Evolutionary conservation across 257 asterid genomes (phyloP), one percentile per base, ranked within the genome.

Genomic region (Ehretia macrophylla): DNA sequence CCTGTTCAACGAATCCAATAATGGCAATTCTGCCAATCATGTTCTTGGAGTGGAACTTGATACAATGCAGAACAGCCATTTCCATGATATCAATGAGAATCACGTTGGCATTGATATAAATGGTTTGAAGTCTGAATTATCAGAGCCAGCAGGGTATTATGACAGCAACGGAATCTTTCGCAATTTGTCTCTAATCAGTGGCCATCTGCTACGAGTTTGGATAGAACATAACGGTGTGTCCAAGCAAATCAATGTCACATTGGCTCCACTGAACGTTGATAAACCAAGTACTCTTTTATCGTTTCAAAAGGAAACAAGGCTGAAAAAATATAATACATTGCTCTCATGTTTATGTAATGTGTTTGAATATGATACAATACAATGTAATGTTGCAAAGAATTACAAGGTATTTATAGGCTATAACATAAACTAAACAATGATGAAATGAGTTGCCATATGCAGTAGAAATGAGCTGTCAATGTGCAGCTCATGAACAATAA

Each of bases 21-120:
- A 51, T 16, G 72, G 72, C 9, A 60, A 38, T 14, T 14, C 14
- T 11, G 39, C 48, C 21, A 64, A 60, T 23, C 72, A 65, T 37
- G 38, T 71, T 35, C 35, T 71, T n/a, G 77, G 58, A 0, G 68
- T 66, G 64, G 77, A 71, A 45, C 61, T 65, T 8, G 77, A 71
- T 19, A 71, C 77, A 0, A 10, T 48, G 14, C 21, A 23, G 40
- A 62, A 11, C 51, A 6, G 12, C 8, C 59, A 53, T 12, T 54
- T 67, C 5, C 10, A 0, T 3, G 76, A 71, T 38, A 65, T 71
- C 14, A n/a, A 71, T n/a, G 68, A 56, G 4, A 71, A 70, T 58
- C 75, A 70, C n/a, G 59, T 58, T 16, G 75, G 70, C 0, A 32
- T 70, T 8, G 70, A 70, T 20, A 59, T 70, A 6, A 58, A 64